Evolutionary conservation across 257 asterid species (phyloP).

Genomic region (Solanum raphanifolium): DNA sequence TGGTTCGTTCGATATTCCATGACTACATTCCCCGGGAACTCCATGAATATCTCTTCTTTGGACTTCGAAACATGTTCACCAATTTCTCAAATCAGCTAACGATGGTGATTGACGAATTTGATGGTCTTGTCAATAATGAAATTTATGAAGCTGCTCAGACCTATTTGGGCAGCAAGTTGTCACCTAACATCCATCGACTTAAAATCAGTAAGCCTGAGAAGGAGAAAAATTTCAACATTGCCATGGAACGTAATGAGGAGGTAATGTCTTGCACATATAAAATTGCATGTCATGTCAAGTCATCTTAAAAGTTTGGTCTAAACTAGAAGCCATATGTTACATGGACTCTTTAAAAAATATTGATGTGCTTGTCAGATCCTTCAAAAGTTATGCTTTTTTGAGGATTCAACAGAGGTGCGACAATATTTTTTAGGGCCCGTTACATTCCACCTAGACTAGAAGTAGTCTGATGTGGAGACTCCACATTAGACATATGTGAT

Average conservation of each 20-base stretch:
- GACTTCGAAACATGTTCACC: not conserved
- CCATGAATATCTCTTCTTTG: not conserved
- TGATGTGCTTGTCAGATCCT: too few species aligned
- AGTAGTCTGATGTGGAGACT: too few species aligned
- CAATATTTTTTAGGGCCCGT: too few species aligned
- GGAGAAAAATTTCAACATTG: not conserved
- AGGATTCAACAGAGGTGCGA: too few species aligned
- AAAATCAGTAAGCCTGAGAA: slow-evolving; percentile 1
- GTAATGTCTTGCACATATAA: not conserved
- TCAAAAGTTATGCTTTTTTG: accelerated
- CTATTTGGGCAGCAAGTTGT: not conserved
- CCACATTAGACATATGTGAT: too few species aligned
- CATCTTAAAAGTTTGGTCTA: not conserved
- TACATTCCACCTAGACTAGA: too few species aligned
- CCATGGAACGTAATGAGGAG: slow-evolving; percentile 6
- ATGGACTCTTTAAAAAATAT: too few species aligned
- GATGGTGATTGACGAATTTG: slow-evolving; percentile 3
- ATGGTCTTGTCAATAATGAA: not conserved
- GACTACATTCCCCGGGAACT: slow-evolving; percentile 10
- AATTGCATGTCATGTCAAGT: not conserved
- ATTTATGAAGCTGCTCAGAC: slow-evolving; percentile 13
- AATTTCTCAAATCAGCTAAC: not conserved
- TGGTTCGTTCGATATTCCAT: slow-evolving; percentile 1
- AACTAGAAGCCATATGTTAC: not conserved
- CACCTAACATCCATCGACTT: slow-evolving; percentile 1